Evolutionary conservation across 805 yeast species (phyloP).

Genomic region (Dipodascus geniculatus): DNA sequence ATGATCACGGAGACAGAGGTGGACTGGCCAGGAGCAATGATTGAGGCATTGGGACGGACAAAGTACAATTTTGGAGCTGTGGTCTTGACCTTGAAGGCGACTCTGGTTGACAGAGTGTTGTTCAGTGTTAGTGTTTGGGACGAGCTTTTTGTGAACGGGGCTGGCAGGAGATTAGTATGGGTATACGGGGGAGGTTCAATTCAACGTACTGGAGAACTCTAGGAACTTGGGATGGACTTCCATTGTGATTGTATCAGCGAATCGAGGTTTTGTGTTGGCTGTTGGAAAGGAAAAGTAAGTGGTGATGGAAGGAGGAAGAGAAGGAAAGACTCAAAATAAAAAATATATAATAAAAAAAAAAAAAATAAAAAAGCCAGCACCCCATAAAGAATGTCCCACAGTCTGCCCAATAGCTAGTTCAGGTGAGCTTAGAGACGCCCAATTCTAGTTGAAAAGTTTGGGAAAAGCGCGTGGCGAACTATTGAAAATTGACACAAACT

Average conservation of each 20-base stretch:
- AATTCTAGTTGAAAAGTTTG: no score
- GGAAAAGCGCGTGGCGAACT: no score
- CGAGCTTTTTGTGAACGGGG: slow-evolving; percentile 20
- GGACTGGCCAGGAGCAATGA: slow-evolving; percentile 62
- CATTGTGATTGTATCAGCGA: not conserved
- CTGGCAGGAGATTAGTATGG: slow-evolving; percentile 1
- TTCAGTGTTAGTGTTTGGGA: slow-evolving; percentile 22
- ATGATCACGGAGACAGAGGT: slow-evolving; percentile 71
- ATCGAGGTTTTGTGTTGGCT: not conserved
- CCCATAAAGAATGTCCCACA: not conserved
- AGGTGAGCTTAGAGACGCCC: no score
- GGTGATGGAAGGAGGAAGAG: not conserved
- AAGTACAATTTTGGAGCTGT: slow-evolving; percentile 94
- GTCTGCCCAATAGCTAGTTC: not conserved
- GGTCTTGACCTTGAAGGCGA: slow-evolving; percentile 93
- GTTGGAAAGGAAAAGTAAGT: not conserved
- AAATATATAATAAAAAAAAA: no score
- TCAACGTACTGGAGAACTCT: not conserved
- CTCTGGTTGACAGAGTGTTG: slow-evolving; percentile 46
- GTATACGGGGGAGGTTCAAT: not conserved
- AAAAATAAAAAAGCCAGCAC: not conserved
- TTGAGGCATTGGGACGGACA: slow-evolving; percentile 89
- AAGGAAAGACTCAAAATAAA: no score
- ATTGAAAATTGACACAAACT: no score
- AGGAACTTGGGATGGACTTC: not conserved